phyloP scores from a whole-genome alignment of 495 filamentous ascomycete genomes.

The Stereocaulon alpinum region DNA sequence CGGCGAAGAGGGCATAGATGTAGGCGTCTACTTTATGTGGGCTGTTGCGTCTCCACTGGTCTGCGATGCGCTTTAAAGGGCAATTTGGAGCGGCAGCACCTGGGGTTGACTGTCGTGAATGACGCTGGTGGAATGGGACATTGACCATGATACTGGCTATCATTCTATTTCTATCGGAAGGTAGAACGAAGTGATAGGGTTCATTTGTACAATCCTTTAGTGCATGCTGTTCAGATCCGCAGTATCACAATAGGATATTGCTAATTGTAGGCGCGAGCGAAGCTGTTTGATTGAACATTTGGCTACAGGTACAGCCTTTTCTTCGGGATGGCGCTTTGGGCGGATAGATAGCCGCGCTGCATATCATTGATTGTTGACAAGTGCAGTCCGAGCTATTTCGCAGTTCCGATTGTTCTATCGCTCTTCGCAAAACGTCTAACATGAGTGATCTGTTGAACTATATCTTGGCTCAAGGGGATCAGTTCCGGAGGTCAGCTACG shows the following conservation, averaged over 20 bases:
- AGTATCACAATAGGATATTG: neutral
- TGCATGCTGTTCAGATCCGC: neutral
- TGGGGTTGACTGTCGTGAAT: neutral
- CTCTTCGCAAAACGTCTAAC: neutral
- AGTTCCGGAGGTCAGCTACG: constrained; percentile 47
- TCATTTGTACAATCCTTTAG: neutral
- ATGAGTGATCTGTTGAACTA: constrained; percentile 55
- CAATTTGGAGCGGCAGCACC: neutral
- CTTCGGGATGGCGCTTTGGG: neutral
- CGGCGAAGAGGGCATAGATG: constrained; percentile 8
- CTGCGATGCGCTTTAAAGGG: neutral
- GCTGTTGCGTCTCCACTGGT: neutral
- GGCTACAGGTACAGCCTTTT: neutral
- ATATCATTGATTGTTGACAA: neutral
- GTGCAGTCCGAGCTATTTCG: neutral
- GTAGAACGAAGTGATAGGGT: neutral
- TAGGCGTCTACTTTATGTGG: neutral
- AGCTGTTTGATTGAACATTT: too few species aligned
- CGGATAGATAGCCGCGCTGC: neutral
- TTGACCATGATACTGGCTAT: constrained; percentile 5
- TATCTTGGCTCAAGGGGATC: constrained; percentile 51
- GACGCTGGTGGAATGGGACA: neutral
- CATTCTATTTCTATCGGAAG: constrained; percentile 4
- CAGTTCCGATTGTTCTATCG: neutral
- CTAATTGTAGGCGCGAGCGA: neutral